Evolutionary conservation across 192 early-diverging fungal genomes (phyloP), one percentile per base, ranked within the genome.

Genomic region (Coemansia reversa): DNA sequence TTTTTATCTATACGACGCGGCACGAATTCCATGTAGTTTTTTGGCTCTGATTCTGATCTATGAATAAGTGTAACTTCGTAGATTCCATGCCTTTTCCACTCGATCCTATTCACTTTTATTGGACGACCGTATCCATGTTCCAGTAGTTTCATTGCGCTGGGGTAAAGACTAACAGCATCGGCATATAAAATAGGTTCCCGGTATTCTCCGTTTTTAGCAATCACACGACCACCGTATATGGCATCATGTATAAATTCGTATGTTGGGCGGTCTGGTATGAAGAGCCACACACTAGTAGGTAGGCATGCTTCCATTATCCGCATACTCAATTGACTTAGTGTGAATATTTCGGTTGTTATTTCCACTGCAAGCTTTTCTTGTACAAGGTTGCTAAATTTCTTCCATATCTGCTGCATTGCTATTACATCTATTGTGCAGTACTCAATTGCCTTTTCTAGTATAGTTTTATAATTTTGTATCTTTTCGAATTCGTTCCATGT

Each of bases 401-500:
- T 51, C 50, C 50, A 51, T 51, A 51, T 12, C 24, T 51, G 50
- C 50, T 51, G 50, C 50, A 51, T 51, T 12, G 50, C 50, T 12
- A 51, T 6, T 4, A 51, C 50, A 51, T 51, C 50, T 6, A 51
- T 51, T 4, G 50, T 51, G 11, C 50, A 51, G 11, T 51, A 51
- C 3, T 51, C 50, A 4, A 23, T 51, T 9, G 50, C 50, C 11
- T 51, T 51, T 3, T 12, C 19, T 12, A 51, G 4, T 4, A 51
- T 23, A 3, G 50, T 51, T 4, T 12, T n/a, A n/a, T n/a, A n/a
- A n/a, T n/a, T n/a, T n/a, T n/a, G n/a, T n/a, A n/a, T n/a, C n/a
- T n/a, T n/a, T 12, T 51, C 50, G 24, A 51, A 51, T 4, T 51
- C 4, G 5, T 51, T 23, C 50, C 50, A 51, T 9, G 19, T 23